Percentiles rank a stretch among this genome's conserved stretches.
These are phyloP conservation scores for Trichoderma koningii DNA, from an alignment of 2,329 filamentous ascomycete species.

Conservation along the genomic window DNA sequence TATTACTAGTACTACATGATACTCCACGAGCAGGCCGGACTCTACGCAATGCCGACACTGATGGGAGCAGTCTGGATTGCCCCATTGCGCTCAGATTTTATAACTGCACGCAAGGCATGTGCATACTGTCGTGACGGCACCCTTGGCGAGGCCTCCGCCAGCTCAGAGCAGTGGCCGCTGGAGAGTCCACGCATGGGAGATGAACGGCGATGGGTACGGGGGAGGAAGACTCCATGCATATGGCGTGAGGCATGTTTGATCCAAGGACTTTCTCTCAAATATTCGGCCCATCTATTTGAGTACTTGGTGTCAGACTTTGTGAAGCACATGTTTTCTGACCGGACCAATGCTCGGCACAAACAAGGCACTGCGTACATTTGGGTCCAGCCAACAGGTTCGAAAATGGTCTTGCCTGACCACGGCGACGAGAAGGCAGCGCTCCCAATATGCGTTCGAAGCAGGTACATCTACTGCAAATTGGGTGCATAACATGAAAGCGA, in stretches of 20 bases:
- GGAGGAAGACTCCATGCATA: background rate
- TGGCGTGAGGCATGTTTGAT: constrained; percentile 5
- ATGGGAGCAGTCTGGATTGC: constrained; percentile 2
- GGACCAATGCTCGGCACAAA: constrained; percentile 21
- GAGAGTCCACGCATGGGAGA: constrained; percentile 1
- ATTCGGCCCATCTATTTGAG: constrained; percentile 13
- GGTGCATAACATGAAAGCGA: background rate
- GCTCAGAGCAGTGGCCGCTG: constrained; percentile 15
- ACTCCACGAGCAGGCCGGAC: background rate
- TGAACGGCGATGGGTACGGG: constrained; percentile 9
- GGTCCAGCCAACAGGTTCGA: background rate
- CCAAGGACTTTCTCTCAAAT: background rate
- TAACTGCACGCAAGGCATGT: too few relatives aligned
- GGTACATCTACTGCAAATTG: background rate
- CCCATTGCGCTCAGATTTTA: constrained; percentile 16
- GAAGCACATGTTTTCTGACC: background rate
- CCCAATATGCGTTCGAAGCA: background rate
- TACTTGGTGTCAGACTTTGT: background rate
- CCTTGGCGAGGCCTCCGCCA: constrained; percentile 13
- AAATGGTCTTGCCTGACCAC: background rate
- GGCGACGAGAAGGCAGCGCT: background rate
- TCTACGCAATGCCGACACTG: background rate
- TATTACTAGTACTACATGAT: background rate
- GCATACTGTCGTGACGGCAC: constrained; percentile 2
- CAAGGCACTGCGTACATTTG: constrained; percentile 10